Evolutionary conservation across 176 grass and related monocot genomes (phyloP), one percentile per base, ranked within the genome.

Genomic region (Pontederia paniculata): DNA sequence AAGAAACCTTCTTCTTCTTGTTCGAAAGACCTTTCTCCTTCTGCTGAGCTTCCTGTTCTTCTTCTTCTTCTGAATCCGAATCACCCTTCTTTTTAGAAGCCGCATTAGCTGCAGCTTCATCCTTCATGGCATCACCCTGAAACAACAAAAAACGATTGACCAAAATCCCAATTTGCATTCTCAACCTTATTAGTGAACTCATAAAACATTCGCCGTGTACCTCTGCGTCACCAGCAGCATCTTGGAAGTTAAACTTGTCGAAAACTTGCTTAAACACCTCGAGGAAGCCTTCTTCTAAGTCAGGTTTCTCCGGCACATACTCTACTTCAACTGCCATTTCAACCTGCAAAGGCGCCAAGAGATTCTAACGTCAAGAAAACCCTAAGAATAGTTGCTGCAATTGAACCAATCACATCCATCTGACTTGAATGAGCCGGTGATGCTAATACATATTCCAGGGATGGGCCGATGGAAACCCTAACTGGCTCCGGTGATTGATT

Each of bases 171-270:
- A 71, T 44, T 2, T 62, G 57, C 47, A 1, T 48, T 16, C 8
- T 31, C 25, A 31, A 31, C 25, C 5, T 31, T 31, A 31, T 31
- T 31, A 31, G 25, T 31, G 25, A 31, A 31, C 45, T 14, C 19
- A 42, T 25, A 45, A 11, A 15, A 16, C 28, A 57, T 20, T 25
- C 52, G 17, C 10, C 48, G 0, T 15, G 50, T 60, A 80, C 87
- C 79, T 90, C 82, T 59, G 60, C 61, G 7, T 16, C 51, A 0
- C 63, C 73, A 21, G 66, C 28, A 50, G 76, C 16, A 42, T 88
- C 86, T 63, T 67, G 86, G 86, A 97, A 90, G 71, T 74, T 78
- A 55, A 97, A 97, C 63, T 90, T 97, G 17, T 86, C 91, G 31
- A 97, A 81, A 48, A 90, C 74, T 62, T 51, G 70, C 74, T 80